phyloP scores from a whole-genome alignment of 1,139 yeast species.

The Candida tetrigidarum region DNA sequence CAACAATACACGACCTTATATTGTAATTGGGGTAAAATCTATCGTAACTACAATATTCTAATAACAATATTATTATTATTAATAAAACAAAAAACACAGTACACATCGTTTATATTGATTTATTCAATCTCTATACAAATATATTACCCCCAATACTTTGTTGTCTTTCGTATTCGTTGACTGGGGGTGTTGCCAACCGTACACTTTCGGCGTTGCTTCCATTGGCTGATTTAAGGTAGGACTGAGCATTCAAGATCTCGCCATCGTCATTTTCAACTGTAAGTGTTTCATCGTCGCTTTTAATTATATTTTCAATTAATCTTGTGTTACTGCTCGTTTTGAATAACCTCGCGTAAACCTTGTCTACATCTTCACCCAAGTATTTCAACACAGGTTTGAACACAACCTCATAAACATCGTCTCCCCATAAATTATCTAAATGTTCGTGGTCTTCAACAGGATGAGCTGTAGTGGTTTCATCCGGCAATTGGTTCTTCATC shows the following conservation, averaged over 20 bases:
- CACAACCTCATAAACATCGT: slow-evolving; percentile 53
- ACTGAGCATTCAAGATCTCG: slow-evolving; percentile 10
- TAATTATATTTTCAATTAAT: slow-evolving; percentile 18
- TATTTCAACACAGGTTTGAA: slow-evolving; percentile 52
- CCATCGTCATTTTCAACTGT: slow-evolving; percentile 9
- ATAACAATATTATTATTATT: too few species aligned
- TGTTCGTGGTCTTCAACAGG: slow-evolving; percentile 77
- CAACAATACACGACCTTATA: slow-evolving; percentile 4
- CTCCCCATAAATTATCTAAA: slow-evolving; percentile 89
- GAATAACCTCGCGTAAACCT: slow-evolving; percentile 15
- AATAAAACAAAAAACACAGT: not conserved
- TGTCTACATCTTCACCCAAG: slow-evolving; percentile 28
- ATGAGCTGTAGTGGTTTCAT: slow-evolving; percentile 33
- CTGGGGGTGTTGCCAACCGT: not conserved
- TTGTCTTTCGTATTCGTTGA: slow-evolving; percentile 9
- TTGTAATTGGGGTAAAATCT: too few species aligned
- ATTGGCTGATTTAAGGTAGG: slow-evolving; percentile 14
- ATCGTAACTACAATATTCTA: too few species aligned
- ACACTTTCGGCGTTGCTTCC: not conserved
- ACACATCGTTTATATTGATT: not conserved
- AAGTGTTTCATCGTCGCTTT: slow-evolving; percentile 8
- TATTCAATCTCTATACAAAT: slow-evolving; percentile 2
- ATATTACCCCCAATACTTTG: slow-evolving; percentile 8
- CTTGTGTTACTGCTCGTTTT: slow-evolving; percentile 8
- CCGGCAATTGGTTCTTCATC: slow-evolving; percentile 62